phyloP scores from a whole-genome alignment of 495 filamentous ascomycete genomes.

The Trichoderma asperelloides region DNA sequence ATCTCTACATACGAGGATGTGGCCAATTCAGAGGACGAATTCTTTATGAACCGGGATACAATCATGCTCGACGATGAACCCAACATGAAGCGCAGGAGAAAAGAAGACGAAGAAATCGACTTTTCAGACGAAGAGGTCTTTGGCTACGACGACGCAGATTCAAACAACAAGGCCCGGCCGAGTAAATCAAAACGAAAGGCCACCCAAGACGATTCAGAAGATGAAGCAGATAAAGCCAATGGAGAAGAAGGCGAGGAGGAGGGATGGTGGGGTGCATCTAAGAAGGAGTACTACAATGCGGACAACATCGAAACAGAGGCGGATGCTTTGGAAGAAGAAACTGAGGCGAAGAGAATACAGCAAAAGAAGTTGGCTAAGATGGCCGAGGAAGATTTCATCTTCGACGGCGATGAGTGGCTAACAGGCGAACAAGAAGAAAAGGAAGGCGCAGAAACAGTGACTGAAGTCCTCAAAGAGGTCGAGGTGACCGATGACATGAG shows the following conservation, averaged over 20 bases:
- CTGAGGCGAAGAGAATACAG: constrained; percentile 77
- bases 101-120: constrained; percentile 51
- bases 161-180: constrained; percentile 20
- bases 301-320: constrained; percentile 84
- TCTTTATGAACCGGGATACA: constrained; percentile 73
- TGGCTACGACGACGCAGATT: constrained; percentile 50
- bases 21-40: constrained; percentile 88
- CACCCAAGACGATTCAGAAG: constrained; percentile 27
- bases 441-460: constrained; percentile 51
- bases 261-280: constrained; percentile 78
- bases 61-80: constrained; percentile 75
- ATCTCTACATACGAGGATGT: constrained; percentile 72
- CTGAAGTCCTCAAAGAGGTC: constrained; percentile 72
- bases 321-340: constrained; percentile 87
- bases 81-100: constrained; percentile 64
- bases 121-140: constrained; percentile 85
- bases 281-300: constrained; percentile 85
- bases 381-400: constrained; percentile 83
- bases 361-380: constrained; percentile 79
- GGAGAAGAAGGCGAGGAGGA: constrained; percentile 66
- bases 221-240: constrained; percentile 32
- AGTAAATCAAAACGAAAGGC: constrained; percentile 14
- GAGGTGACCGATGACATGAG: constrained; percentile 74
- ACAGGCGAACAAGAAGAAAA: constrained; percentile 33
- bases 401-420: constrained; percentile 81